A percentile compares a stretch with the other conserved stretches of the same genome.
These are phyloP conservation scores for Calonectria leucothoes DNA, from an alignment of 2,329 filamentous ascomycete species.

Conservation along the genomic window DNA sequence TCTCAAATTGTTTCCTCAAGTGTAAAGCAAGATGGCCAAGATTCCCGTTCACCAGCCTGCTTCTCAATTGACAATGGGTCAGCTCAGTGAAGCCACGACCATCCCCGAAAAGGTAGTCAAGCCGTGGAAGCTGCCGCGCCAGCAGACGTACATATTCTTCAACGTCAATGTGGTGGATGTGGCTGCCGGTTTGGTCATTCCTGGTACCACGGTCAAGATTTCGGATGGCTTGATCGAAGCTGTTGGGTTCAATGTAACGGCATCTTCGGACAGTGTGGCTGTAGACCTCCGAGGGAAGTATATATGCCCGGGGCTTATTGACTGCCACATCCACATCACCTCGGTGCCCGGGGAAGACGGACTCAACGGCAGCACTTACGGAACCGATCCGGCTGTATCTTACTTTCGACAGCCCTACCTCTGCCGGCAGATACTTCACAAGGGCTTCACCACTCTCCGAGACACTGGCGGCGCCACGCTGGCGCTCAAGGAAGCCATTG, in stretches of 20 bases:
- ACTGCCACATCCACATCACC: conserved; percentile 48
- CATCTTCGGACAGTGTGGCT: not conserved
- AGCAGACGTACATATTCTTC: conserved; percentile 49
- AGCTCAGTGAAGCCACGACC: not conserved
- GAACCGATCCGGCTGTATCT: conserved; percentile 49
- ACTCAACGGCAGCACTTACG: conserved; percentile 36
- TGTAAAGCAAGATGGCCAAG: not conserved
- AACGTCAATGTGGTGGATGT: conserved; percentile 59
- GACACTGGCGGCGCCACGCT: conserved; percentile 68
- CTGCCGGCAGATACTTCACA: conserved; percentile 60
- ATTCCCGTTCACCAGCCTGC: not conserved
- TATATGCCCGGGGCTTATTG: conserved; percentile 48
- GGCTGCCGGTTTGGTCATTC: conserved; percentile 45
- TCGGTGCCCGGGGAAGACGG: conserved; percentile 44
- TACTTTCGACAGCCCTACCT: conserved; percentile 60
- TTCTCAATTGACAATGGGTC: not conserved
- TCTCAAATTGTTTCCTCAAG: not conserved
- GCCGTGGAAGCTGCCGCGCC: conserved; percentile 49
- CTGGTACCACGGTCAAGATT: conserved; percentile 47
- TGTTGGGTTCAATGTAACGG: conserved; percentile 23
- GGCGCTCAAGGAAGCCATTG: conserved; percentile 67
- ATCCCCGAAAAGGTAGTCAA: conserved; percentile 42
- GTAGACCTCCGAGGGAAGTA: conserved; percentile 44
- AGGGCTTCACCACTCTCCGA: conserved; percentile 69
- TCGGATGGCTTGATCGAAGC: conserved; percentile 47